Conservation (phyloP, 768 basidiomycete genomes). For the Pleurotus djamor region DNA sequence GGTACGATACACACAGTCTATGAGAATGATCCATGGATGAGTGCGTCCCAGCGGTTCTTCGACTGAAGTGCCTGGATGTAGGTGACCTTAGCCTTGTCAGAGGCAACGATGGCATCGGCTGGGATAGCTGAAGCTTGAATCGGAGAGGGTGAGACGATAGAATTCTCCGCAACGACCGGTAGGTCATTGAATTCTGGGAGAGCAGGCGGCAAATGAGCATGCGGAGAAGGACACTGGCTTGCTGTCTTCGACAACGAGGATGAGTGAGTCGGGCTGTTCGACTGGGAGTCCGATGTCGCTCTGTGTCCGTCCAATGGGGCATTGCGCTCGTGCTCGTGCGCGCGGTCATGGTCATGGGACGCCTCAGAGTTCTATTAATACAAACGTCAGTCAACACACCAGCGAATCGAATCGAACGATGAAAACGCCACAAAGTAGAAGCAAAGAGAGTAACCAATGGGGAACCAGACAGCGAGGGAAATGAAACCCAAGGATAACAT, state of each 20-base stretch:
- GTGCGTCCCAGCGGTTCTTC: constrained; percentile 66
- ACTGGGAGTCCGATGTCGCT: neutral
- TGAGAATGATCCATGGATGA: constrained; percentile 68
- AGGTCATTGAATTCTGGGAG: neutral
- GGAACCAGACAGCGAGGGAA: neutral
- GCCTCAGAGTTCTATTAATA: neutral
- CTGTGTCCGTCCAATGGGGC: neutral
- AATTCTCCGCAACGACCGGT: neutral
- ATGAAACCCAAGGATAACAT: neutral
- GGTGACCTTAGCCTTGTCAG: constrained; percentile 37
- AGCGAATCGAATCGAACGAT: neutral
- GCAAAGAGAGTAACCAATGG: neutral
- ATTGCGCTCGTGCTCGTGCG: no score
- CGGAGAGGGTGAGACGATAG: constrained; percentile 15
- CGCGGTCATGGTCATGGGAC: no score
- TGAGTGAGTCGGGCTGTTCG: constrained; percentile 1
- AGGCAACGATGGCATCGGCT: constrained; percentile 4
- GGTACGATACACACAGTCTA: constrained; percentile 13
- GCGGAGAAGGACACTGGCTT: constrained; percentile 2
- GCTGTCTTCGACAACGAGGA: neutral
- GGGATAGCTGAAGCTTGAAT: constrained; percentile 12
- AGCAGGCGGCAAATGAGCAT: neutral
- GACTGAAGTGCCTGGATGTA: constrained; percentile 57
- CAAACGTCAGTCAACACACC: neutral
- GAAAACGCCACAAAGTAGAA: neutral